These are phyloP conservation scores for Colletotrichum acutatum DNA, from an alignment of 2,329 filamentous ascomycete species.

Conservation along the genomic window DNA sequence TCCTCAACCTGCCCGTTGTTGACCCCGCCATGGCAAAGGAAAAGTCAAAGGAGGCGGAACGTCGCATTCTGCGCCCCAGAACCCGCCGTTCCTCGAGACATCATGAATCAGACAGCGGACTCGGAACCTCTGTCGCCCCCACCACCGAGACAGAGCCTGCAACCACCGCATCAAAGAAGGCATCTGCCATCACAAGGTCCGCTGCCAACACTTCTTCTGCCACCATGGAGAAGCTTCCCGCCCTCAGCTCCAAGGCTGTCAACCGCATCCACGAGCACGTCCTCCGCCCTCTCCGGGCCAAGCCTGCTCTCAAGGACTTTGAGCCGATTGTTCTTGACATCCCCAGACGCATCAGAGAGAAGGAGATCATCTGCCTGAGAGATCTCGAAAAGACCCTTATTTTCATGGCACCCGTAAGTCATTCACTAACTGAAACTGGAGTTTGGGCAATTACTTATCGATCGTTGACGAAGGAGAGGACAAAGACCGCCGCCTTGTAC, in stretches of 20 bases:
- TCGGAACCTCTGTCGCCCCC: slow-evolving; percentile 83
- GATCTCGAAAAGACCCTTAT: slow-evolving; percentile 95
- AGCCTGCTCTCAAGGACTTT: slow-evolving; percentile 81
- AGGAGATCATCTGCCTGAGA: slow-evolving; percentile 89
- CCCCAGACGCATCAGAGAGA: slow-evolving; percentile 81
- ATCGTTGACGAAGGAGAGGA: slow-evolving; percentile 81
- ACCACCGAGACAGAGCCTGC: slow-evolving; percentile 61
- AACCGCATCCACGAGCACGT: slow-evolving; percentile 85
- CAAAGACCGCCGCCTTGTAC: slow-evolving; percentile 77
- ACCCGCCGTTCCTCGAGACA: slow-evolving; percentile 68
- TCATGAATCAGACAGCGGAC: slow-evolving; percentile 86
- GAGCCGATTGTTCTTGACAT: slow-evolving; percentile 82
- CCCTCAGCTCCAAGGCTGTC: slow-evolving; percentile 75
- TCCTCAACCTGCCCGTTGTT: slow-evolving; percentile 67
- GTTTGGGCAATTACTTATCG: slow-evolving; percentile 74
- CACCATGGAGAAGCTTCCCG: slow-evolving; percentile 61
- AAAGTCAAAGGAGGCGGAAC: slow-evolving; percentile 51
- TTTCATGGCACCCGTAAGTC: slow-evolving; percentile 93
- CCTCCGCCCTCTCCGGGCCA: slow-evolving; percentile 80
- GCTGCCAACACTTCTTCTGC: slow-evolving; percentile 57
- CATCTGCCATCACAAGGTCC: slow-evolving; percentile 71
- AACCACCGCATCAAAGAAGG: slow-evolving; percentile 52
- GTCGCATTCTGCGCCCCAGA: slow-evolving; percentile 64
- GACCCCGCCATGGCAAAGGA: slow-evolving; percentile 59
- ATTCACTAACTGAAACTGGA: slow-evolving; percentile 61